Evolutionary conservation across 2,329 filamentous ascomycete species (phyloP), one percentile per base, ranked within the genome.

Genomic region (Nothophaeocryptopus gaeumannii): DNA sequence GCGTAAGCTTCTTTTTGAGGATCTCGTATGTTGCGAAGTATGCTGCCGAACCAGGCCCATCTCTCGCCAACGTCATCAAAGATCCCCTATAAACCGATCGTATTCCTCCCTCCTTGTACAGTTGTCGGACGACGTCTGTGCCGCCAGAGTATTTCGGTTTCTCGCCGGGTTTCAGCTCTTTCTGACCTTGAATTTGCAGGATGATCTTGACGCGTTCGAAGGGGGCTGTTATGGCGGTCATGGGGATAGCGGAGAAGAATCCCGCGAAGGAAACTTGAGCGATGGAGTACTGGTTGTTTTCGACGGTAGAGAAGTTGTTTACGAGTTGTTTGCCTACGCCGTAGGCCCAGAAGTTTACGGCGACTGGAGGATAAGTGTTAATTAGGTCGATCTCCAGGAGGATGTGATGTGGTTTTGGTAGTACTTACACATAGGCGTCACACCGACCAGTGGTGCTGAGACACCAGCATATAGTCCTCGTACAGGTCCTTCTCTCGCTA

Each of bases 171-270:
- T 84, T 83, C 35, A 93, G 84, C 45, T 79, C 75, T 73, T 91
- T 90, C 72, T 96, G 90, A 65, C 90, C 91, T 74, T 97, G 93
- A 60, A 97, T 95, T 72, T 99, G 93, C 1, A 99, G 85, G 57
- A 99, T 90, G 48, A 99, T 92, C 75, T 99, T 99, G 63, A 99
- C 90, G 66, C 93, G 92, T 79, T 99, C 93, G 70, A 99, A 97
- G 54, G 93, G 93, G 4, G 93, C 93, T n/a, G 93, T 97, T 75
- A 99, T 96, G 72, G 89, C 74, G 3, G 93, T 99, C 89, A 95
- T 95, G 65, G 93, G 93, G 53, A 99, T 87, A 54, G 93, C 93
- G 67, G 89, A 95, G 81, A 99, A 95, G 82, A 96, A 96, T 58
- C 93, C 93, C 11, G 93, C 93, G 32, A 89, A 82, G 31, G 89